Evolutionary conservation across 1,284 basidiomycete genomes (phyloP), one percentile per base, ranked within the genome.

Genomic region (Singerocomus inundabilis): DNA sequence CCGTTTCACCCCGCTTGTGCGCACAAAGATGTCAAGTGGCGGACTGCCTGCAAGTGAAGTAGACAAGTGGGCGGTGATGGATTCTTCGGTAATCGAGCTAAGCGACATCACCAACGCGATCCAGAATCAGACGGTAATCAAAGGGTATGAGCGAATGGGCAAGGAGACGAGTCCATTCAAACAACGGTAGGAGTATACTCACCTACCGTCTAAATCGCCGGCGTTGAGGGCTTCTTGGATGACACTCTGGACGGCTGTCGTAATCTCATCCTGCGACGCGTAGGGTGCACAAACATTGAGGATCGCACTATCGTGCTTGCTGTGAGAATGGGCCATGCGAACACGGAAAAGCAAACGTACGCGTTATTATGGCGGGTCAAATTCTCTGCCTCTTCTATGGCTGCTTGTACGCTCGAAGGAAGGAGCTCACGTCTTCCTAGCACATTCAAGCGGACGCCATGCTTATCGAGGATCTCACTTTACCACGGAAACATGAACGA

Each of bases 281-380:
- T 99, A 99, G 0, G 97, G 91, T 75, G 96, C 94, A 71, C 93
- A 96, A 12, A 99, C 76, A 62, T 99, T 99, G 38, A 99, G 76
- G 31, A 95, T 88, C 1, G 91, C 88, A 34, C 93, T 96, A 51
- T 8, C 47, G 18, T 10, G 9, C 3, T n/a, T 16, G 26, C 15
- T n/a, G 10, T 46, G 15, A 9, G 36, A 43, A 44, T 35, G 35
- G 0, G 10, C 21, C 4, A 24, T 16, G 26, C 6, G 12, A 26
- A 26, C 8, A 28, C 18, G 16, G 16, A 31, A 25, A 42, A n/a
- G 39, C 33, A 39, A 15, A 46, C 55, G 42, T 11, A 54, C 93
- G 76, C 73, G 15, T 76, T 74, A 60, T 99, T 91, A 45, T 85
- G 68, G 43, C 77, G 74, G 1, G 97, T 98, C 73, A 93, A 73